phyloP scores from a whole-genome alignment of 441 rosid genomes.

The Gossypium lobatum region DNA sequence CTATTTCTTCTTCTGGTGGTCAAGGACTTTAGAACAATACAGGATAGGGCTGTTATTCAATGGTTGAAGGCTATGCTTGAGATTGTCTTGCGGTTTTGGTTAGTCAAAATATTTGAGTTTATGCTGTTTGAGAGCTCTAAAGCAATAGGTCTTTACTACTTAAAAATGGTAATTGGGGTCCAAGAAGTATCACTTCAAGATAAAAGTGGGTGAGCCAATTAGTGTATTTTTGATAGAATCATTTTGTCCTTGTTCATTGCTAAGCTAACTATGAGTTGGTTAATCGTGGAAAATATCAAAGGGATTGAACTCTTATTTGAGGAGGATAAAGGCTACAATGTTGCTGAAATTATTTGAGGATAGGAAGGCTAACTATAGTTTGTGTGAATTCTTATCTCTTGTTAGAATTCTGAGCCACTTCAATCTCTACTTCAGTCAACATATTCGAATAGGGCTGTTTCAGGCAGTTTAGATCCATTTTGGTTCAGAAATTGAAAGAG shows the following conservation, averaged over 20 bases:
- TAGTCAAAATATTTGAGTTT: not conserved
- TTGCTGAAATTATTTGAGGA: not conserved
- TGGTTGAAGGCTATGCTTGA: slow-evolving; percentile 1
- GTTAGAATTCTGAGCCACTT: not conserved
- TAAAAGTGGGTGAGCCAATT: not conserved
- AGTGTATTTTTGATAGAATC: not conserved
- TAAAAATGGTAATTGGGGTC: not conserved
- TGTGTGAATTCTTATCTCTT: not conserved
- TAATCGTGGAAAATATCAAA: not conserved
- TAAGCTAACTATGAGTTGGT: not conserved
- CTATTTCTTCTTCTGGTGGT: not conserved
- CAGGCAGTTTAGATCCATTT: not conserved
- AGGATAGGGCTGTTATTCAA: not conserved
- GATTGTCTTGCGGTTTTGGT: not conserved
- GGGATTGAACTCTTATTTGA: not conserved
- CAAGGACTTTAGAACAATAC: not conserved
- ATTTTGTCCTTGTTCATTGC: not conserved
- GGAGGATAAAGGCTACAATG: not conserved
- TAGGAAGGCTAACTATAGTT: not conserved
- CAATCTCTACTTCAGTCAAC: not conserved
- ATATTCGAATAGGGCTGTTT: not conserved
- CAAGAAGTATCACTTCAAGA: not conserved
- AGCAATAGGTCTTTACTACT: not conserved
- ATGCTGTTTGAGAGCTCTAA: not conserved
- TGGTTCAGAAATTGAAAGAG: not conserved